These are phyloP conservation scores for Nemania serpens DNA, from an alignment of 2,329 filamentous ascomycete genomes.

Conservation along the genomic window DNA sequence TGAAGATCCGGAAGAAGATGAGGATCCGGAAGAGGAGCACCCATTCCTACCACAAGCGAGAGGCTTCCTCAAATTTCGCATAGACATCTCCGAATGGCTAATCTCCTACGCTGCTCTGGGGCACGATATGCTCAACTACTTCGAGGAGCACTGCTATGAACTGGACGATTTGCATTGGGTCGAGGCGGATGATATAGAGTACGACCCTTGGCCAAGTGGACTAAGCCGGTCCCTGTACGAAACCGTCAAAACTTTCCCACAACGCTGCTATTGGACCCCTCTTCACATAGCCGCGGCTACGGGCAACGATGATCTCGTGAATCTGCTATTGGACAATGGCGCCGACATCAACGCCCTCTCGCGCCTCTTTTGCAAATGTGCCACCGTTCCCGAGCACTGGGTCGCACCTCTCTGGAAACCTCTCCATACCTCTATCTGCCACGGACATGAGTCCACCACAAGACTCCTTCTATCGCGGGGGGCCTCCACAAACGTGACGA, in stretches of 20 bases:
- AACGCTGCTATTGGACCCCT: constrained; percentile 29
- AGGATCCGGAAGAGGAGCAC: too few relatives aligned
- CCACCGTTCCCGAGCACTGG: background rate
- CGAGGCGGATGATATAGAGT: too few relatives aligned
- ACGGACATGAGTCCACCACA: constrained; percentile 27
- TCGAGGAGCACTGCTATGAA: background rate
- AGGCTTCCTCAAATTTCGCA: background rate
- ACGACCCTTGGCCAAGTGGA: too few relatives aligned
- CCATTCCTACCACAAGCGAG: too few relatives aligned
- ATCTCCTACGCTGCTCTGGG: background rate
- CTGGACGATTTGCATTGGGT: background rate
- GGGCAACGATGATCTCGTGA: constrained; percentile 31
- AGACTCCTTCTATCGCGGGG: constrained; percentile 30
- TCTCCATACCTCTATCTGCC: constrained; percentile 33
- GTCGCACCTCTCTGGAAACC: constrained; percentile 28
- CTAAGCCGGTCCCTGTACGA: background rate
- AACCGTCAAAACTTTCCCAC: background rate
- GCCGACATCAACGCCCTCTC: constrained; percentile 31
- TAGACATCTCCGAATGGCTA: background rate
- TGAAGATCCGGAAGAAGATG: too few relatives aligned
- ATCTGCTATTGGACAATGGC: constrained; percentile 29
- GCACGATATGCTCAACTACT: background rate
- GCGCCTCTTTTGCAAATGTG: constrained; percentile 28
- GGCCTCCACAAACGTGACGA: constrained; percentile 28
- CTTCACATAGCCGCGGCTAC: constrained; percentile 30